Evolutionary conservation across 1,284 basidiomycete genomes (phyloP), one percentile per base, ranked within the genome.

Genomic region (Cutaneotrichosporon arboriforme): DNA sequence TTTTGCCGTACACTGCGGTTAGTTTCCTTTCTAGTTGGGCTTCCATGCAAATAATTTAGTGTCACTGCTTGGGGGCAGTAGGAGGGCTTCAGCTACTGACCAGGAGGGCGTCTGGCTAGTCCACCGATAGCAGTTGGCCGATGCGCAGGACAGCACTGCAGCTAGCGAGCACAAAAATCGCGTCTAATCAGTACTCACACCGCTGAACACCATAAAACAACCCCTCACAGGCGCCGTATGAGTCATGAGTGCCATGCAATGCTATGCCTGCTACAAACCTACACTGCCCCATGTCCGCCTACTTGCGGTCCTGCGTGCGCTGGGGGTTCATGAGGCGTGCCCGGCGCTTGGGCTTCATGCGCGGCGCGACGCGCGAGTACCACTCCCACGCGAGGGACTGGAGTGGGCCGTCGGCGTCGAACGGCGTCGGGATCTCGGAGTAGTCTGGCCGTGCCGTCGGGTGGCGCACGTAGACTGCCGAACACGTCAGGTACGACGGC

Each of bases 401-500:
- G 17, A 94, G 80, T 62, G 90, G 87, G 13, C 92, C 92, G 66
- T 93, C 90, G 0, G 92, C 91, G 62, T 91, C 88, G 74, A 87
- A 97, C 1, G 93, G 92, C 13, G 88, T 89, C 10, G 92, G 89
- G 45, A 97, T 87, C 75, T 97, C 92, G 23, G 87, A 90, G 76
- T 92, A 91, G 3, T 87, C 83, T 1, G 90, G 88, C 22, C 90
- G 84, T 0, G 94, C 91, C 0, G 92, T 97, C 2, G 96, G 96
- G 70, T 97, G 91, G 43, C 94, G 89, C 33, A 97, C 83, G 72
- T 97, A 97, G 54, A 98, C 80, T 17, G 86, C 86, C 5, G 93
- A 92, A 76, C 96, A 98, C 10, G 92, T 92, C 46, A 82, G 74
- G 80, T 89, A 98, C 49, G 85, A 90, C 2, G 87, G 84, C 67